A percentile compares a stretch with the other conserved stretches of the same genome.
Conservation (phyloP, 257 asterid genomes). For the Fraxinus excelsior region DNA sequence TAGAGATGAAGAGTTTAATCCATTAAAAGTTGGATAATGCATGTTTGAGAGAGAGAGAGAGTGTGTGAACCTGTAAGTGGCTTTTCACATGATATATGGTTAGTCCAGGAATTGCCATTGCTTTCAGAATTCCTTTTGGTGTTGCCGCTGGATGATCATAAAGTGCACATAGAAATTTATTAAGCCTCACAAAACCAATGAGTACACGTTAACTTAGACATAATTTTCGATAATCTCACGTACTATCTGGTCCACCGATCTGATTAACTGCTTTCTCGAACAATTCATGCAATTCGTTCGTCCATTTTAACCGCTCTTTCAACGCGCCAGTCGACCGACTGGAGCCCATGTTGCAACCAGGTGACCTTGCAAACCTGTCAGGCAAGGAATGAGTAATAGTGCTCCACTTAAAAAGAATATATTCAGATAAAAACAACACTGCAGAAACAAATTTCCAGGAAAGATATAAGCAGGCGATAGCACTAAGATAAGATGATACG, state of each 20-base stretch:
- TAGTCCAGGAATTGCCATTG: constrained; percentile 71
- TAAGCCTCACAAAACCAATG: not conserved
- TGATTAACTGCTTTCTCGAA: constrained; percentile 82
- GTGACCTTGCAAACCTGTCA: constrained; percentile 31
- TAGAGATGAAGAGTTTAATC: too few relatives aligned
- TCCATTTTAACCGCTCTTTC: constrained; percentile 89
- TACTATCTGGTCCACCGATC: constrained; percentile 92
- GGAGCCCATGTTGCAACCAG: constrained; percentile 49
- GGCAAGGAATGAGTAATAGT: constrained; percentile 36
- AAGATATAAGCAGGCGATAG: constrained; percentile 37
- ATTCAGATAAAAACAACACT: constrained; percentile 23
- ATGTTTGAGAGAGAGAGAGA: constrained; percentile 1
- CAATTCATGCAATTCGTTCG: constrained; percentile 65
- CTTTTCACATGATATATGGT: constrained; percentile 91
- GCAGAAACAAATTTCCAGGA: constrained; percentile 34
- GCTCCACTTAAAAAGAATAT: constrained; percentile 31
- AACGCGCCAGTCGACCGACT: constrained; percentile 46
- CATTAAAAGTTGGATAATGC: not conserved
- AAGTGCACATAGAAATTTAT: not conserved
- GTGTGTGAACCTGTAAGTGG: constrained; percentile 78
- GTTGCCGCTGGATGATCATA: constrained; percentile 64
- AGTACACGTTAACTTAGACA: not conserved
- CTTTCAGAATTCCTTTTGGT: constrained; percentile 76
- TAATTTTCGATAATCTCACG: constrained; percentile 24
- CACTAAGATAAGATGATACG: constrained; percentile 38